Conservation (phyloP, 176 grass and related monocot species). For the Pontederia crassipes region DNA sequence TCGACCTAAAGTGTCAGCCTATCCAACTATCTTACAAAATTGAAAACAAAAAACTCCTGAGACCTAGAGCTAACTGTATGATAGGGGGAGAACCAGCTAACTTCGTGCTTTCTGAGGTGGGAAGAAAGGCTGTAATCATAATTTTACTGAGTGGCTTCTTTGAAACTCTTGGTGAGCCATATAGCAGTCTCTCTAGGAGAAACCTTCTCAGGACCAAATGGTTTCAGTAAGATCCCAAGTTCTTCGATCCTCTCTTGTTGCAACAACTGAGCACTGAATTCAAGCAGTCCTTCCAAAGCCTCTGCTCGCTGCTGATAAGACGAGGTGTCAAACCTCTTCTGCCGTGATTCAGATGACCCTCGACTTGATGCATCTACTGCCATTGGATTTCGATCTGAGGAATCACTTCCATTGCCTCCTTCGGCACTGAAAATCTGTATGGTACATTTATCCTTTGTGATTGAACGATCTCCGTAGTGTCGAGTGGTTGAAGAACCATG, state of each 20-base stretch:
- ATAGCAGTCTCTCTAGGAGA: conserved; percentile 88
- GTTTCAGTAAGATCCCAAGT: conserved; percentile 67
- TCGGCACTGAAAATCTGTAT: conserved; percentile 51
- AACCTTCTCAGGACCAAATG: conserved; percentile 71
- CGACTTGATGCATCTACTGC: conserved; percentile 44
- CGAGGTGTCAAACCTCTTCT: conserved; percentile 73
- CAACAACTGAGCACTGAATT: conserved; percentile 79
- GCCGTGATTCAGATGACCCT: conserved; percentile 73
- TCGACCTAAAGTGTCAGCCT: background rate
- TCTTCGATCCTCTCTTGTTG: conserved; percentile 89
- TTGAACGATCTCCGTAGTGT: conserved; percentile 44
- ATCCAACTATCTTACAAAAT: background rate
- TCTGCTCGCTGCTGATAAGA: conserved; percentile 89
- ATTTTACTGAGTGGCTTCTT: conserved; percentile 43
- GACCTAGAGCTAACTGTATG: background rate
- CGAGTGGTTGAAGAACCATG: conserved; percentile 36
- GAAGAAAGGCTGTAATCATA: background rate
- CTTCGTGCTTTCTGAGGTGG: background rate
- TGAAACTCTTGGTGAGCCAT: conserved; percentile 96
- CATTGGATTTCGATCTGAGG: conserved; percentile 44
- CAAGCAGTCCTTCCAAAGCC: conserved; percentile 75
- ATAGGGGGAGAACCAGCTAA: background rate
- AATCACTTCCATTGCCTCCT: conserved; percentile 47
- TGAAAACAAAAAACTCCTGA: background rate
- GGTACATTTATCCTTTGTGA: conserved; percentile 94